These are phyloP conservation scores for Rhodocollybia butyracea DNA, from an alignment of 768 basidiomycete genomes.

Conservation along the genomic window DNA sequence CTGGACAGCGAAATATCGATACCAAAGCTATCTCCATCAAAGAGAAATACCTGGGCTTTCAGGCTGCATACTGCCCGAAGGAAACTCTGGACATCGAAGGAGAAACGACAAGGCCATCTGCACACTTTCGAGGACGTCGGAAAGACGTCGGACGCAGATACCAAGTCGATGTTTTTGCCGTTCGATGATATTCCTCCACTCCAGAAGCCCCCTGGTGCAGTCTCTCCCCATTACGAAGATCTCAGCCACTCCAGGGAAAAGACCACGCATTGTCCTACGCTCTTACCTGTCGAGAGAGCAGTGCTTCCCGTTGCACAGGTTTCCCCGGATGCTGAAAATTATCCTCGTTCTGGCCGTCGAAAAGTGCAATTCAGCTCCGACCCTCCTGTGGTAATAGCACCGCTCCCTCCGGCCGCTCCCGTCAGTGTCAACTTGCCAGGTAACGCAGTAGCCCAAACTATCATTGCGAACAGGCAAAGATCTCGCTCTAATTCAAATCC, in stretches of 20 bases:
- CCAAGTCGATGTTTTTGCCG: not conserved
- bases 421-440: too few relatives aligned
- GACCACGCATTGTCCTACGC: not conserved
- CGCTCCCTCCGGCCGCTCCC: not conserved
- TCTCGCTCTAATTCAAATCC: not conserved
- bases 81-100: not conserved
- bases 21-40: not conserved
- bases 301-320: not conserved
- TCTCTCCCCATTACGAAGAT: not conserved
- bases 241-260: not conserved
- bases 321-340: not conserved
- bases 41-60: not conserved
- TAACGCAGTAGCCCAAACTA: not conserved
- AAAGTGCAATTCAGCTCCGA: not conserved
- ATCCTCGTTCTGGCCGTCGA: not conserved
- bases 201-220: not conserved
- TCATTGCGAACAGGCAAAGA: slow-evolving; percentile 1
- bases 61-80: not conserved
- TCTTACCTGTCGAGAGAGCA: not conserved
- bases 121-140: not conserved
- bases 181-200: not conserved
- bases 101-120: not conserved
- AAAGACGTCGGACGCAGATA: not conserved
- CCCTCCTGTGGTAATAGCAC: not conserved
- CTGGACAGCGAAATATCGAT: not conserved